Evolutionary conservation across 2,329 filamentous ascomycete species (phyloP).

Genomic region (Colletotrichum sp.): DNA sequence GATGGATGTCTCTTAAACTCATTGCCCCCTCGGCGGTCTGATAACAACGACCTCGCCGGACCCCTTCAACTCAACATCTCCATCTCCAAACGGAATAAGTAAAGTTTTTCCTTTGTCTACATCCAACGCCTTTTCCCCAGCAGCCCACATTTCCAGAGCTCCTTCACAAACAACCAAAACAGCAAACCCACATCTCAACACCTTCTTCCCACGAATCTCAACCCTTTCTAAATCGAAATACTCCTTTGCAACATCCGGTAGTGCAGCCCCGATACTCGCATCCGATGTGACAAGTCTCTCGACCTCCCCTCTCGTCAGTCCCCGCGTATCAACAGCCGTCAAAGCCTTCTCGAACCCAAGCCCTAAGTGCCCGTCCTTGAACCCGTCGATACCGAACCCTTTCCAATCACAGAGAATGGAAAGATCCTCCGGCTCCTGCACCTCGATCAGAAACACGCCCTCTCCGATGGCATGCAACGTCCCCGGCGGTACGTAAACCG

Average conservation of each 20-base stretch:
- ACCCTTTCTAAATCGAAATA: background rate
- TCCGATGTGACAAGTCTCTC: background rate
- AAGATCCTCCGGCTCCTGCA: background rate
- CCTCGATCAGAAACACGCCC: background rate
- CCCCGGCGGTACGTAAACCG: background rate
- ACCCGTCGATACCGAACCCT: background rate
- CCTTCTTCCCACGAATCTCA: background rate
- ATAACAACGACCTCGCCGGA: background rate
- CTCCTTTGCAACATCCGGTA: background rate
- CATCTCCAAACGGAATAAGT: background rate
- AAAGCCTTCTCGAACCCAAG: background rate
- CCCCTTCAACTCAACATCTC: background rate
- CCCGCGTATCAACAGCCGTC: background rate
- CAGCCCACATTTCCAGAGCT: background rate
- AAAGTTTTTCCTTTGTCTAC: background rate
- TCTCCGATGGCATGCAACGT: background rate
- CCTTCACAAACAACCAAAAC: background rate
- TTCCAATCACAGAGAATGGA: background rate
- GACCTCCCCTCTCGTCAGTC: background rate
- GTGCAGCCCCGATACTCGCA: background rate
- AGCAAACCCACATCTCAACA: background rate
- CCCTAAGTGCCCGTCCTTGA: background rate
- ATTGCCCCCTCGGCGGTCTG: background rate
- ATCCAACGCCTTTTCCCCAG: background rate
- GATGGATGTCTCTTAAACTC: background rate